Conservation (phyloP, 306 rosid species). For the Citrullus amarus region DNA sequence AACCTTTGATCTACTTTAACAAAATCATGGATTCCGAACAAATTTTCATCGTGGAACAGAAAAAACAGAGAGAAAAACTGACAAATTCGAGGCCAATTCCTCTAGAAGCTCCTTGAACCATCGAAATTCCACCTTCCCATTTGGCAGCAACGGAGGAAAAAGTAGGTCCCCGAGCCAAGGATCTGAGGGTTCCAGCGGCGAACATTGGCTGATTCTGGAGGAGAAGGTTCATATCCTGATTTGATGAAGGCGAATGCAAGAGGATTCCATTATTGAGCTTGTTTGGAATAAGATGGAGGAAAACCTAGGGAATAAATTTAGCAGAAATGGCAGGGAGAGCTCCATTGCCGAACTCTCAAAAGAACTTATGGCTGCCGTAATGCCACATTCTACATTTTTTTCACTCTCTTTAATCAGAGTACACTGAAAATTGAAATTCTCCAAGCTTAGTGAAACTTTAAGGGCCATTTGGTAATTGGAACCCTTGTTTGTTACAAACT, state of each 20-base stretch:
- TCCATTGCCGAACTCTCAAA: neutral
- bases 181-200: slow-evolving; percentile 6
- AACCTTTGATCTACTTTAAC: no score
- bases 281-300: neutral
- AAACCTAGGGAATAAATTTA: neutral
- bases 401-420: neutral
- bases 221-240: neutral
- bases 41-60: neutral
- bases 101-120: slow-evolving; percentile 48
- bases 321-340: neutral
- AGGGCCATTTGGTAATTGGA: no score
- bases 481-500: no score
- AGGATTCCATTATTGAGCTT: neutral
- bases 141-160: slow-evolving; percentile 23
- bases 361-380: neutral
- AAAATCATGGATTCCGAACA: neutral
- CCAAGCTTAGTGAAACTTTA: no score
- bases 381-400: neutral
- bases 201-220: slow-evolving; percentile 15
- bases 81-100: slow-evolving; percentile 49
- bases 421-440: neutral
- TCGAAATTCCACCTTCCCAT: slow-evolving; percentile 46
- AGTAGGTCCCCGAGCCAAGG: slow-evolving; percentile 8
- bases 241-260: neutral
- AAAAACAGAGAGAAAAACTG: slow-evolving; percentile 11